These are phyloP conservation scores for Aleurites moluccanus DNA, from an alignment of 441 rosid species.

Conservation along the genomic window DNA sequence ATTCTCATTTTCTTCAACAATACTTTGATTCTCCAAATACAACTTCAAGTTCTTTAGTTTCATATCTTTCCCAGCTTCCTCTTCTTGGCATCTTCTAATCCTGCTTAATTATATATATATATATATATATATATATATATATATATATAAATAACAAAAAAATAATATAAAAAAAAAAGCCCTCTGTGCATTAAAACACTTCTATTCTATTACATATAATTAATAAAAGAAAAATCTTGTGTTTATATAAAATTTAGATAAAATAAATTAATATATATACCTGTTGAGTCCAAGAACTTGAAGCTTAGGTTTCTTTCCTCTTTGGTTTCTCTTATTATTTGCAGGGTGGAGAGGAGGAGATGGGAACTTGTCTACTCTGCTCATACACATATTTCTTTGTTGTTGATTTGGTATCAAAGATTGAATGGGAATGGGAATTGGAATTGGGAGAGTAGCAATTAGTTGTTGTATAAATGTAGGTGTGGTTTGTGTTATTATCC, in stretches of 20 bases:
- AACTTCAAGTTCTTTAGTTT: conserved; percentile 62
- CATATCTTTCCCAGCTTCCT: conserved; percentile 34
- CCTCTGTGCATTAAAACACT: no score
- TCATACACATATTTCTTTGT: conserved; percentile 40
- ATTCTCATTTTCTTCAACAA: conserved; percentile 73
- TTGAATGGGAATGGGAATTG: neutral
- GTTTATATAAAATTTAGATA: no score
- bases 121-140: no score
- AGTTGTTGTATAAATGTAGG: conserved; percentile 25
- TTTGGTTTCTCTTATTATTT: conserved; percentile 28
- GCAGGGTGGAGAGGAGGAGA: conserved; percentile 31
- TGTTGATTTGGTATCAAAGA: neutral
- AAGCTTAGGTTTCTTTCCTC: conserved; percentile 39
- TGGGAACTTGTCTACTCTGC: conserved; percentile 34
- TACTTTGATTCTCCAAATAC: conserved; percentile 63
- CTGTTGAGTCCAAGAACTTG: conserved; percentile 49
- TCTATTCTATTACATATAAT: no score
- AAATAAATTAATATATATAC: conserved; percentile 26
- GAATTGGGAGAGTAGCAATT: neutral
- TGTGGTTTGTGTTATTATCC: conserved; percentile 6
- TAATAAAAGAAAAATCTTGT: neutral
- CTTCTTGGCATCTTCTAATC: conserved; percentile 25
- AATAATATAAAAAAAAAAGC: neutral
- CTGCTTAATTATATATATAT: no score
- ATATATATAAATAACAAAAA: neutral